These are phyloP conservation scores for Lavandula angustifolia DNA, from an alignment of 257 asterid species.

Conservation along the genomic window DNA sequence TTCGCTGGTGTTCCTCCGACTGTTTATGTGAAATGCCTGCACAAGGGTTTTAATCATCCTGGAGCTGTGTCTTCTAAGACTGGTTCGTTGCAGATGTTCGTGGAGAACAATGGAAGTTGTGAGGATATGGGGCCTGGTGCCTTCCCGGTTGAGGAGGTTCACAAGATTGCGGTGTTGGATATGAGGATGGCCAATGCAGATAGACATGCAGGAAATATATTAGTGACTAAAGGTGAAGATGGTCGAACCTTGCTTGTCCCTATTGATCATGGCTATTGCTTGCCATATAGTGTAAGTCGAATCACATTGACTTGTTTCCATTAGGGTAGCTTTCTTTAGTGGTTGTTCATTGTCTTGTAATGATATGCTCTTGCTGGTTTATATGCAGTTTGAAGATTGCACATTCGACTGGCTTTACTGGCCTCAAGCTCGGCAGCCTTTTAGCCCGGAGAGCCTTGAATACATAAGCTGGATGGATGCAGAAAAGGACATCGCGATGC, in stretches of 20 bases:
- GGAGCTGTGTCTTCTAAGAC: conserved; percentile 51
- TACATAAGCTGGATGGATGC: conserved; percentile 69
- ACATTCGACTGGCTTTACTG: conserved; percentile 96
- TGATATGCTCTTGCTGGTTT: too few species aligned
- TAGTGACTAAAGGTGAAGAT: conserved; percentile 65
- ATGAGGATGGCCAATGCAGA: conserved; percentile 90
- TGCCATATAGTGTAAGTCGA: conserved; percentile 83
- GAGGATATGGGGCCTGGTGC: conserved; percentile 87
- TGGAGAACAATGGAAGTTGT: conserved; percentile 81
- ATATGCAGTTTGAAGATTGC: conserved; percentile 65
- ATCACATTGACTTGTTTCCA: conserved; percentile 17
- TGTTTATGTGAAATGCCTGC: conserved; percentile 62
- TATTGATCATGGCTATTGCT: conserved; percentile 95
- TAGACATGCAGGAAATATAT: conserved; percentile 89
- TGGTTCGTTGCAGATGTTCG: conserved; percentile 81
- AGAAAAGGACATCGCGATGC: conserved; percentile 67
- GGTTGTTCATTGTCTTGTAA: background rate
- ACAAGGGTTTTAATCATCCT: conserved; percentile 75
- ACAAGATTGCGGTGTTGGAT: conserved; percentile 83
- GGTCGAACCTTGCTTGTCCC: conserved; percentile 72
- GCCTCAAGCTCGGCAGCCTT: conserved; percentile 85
- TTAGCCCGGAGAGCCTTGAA: conserved; percentile 55
- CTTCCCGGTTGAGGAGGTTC: conserved; percentile 83
- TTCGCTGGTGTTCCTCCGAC: conserved; percentile 90
- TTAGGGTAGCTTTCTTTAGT: conserved; percentile 14